Evolutionary conservation across 192 early-diverging fungal species (phyloP).

Genomic region (Backusella parvicylindrica): DNA sequence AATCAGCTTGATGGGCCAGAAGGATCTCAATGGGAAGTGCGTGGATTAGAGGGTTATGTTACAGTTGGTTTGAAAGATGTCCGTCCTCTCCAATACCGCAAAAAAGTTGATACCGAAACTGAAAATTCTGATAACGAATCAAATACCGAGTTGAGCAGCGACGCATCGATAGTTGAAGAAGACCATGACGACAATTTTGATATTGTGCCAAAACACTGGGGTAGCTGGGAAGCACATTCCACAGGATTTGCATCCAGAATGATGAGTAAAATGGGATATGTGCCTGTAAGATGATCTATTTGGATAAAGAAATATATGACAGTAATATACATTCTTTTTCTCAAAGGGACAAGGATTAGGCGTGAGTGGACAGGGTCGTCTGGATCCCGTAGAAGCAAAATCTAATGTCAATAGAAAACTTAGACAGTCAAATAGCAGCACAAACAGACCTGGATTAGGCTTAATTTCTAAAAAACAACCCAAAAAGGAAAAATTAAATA

Average conservation of each 20-base stretch:
- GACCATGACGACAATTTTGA: neutral
- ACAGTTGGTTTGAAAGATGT: neutral
- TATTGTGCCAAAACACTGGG: neutral
- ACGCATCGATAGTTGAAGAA: neutral
- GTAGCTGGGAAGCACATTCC: conserved; percentile 66
- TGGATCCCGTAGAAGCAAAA: neutral
- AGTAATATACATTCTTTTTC: neutral
- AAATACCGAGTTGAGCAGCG: neutral
- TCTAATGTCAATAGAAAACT: too few relatives aligned
- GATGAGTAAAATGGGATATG: conserved; percentile 66
- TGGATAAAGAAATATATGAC: neutral
- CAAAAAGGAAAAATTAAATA: neutral
- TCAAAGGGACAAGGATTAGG: conserved; percentile 14
- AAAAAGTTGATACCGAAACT: neutral
- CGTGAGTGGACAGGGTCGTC: neutral
- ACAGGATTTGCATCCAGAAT: conserved; percentile 63
- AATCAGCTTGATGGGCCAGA: neutral
- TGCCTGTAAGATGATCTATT: neutral
- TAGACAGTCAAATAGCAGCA: neutral
- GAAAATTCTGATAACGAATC: neutral
- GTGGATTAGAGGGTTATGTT: neutral
- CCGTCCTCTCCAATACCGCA: neutral
- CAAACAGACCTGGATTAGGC: conserved; percentile 4
- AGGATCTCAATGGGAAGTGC: neutral
- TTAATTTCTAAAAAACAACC: neutral